These are phyloP conservation scores for Coelastrella sp. DNA, from an alignment of 139 green algal species.

Conservation along the genomic window DNA sequence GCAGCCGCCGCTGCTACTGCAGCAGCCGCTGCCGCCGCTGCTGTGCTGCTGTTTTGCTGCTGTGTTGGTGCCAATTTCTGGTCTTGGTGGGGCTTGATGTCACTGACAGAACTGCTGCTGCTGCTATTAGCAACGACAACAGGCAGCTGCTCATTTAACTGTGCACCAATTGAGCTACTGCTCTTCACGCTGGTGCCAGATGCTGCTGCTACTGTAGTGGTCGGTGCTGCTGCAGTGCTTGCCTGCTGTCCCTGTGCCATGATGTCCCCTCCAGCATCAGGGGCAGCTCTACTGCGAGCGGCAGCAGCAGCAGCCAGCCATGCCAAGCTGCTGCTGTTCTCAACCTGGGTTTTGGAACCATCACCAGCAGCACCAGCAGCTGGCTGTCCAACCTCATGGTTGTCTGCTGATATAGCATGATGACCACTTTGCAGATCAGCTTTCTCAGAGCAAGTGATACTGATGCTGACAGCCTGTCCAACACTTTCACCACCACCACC, in stretches of 20 bases:
- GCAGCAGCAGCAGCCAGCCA: conserved; percentile 12
- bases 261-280: too few species aligned
- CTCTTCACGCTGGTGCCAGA: background rate
- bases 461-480: too few species aligned
- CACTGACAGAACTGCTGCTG: background rate
- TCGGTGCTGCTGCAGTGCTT: conserved; percentile 9
- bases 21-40: conserved; percentile 25
- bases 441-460: too few species aligned
- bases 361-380: conserved; percentile 12
- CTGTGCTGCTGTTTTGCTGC: conserved; percentile 6
- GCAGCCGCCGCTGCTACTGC: conserved; percentile 28
- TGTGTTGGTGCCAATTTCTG: background rate
- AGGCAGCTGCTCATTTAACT: background rate
- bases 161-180: background rate
- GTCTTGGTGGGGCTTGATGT: background rate
- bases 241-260: background rate
- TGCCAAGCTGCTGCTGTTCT: background rate
- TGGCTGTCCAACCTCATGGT: too few species aligned
- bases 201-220: background rate
- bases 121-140: background rate
- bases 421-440: too few species aligned
- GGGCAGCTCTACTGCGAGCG: too few species aligned
- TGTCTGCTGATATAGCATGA: too few species aligned
- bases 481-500: too few species aligned
- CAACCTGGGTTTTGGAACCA: conserved; percentile 5